Base-by-base conservation (phyloP, 345 rosid genomes). In the Dipteronia dyeriana region DNA sequence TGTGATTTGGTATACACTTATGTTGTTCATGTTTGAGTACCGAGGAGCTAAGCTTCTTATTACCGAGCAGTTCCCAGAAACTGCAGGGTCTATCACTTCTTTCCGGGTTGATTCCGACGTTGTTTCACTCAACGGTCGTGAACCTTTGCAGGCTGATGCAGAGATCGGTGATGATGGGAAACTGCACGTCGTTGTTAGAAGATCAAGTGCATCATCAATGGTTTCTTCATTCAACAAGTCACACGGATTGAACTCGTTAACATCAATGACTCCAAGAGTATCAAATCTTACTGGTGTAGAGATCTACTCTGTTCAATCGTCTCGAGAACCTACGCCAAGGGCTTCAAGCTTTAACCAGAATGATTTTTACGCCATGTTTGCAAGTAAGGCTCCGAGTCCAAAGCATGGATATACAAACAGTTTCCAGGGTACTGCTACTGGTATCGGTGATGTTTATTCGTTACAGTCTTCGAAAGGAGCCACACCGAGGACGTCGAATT, bases 141-240 rank as follows among this genome's bases (percentile, higher is more conserved):
- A 81, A 51, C 85, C 84, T 0, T 39, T 89, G 3, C 84, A 87
- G 59, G 74, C 92, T 0, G 88, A 89, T 66, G 87, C 90, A 11
- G 90, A 87, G 79, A 85, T 89, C 8, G 86, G 82, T 22, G 92
- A 83, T 2, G 90, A 87, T 11, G 92, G 92, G 8, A 87, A 85
- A 83, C 83, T 87, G 3, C 89, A 82, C 31, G 88, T 89, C 2
- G 80, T 85, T 1, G 85, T 89, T 6, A 75, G 90, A 14, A 69
- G 87, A 7, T 86, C 87, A 13, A 75, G 80, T 11, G 83, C 91
- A 0, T 85, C 90, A 1, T 80, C 86, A 23, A 83, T 84, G 31
- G 84, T 79, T 68, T 83, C 85, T 0, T 88, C 83, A 43, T 84
- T 84, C 4, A 79, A 79, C 67, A 82, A 84, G 74, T 85, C 86